These are phyloP conservation scores for Phaeotremella fagi DNA, from an alignment of 768 basidiomycete genomes.

Conservation along the genomic window DNA sequence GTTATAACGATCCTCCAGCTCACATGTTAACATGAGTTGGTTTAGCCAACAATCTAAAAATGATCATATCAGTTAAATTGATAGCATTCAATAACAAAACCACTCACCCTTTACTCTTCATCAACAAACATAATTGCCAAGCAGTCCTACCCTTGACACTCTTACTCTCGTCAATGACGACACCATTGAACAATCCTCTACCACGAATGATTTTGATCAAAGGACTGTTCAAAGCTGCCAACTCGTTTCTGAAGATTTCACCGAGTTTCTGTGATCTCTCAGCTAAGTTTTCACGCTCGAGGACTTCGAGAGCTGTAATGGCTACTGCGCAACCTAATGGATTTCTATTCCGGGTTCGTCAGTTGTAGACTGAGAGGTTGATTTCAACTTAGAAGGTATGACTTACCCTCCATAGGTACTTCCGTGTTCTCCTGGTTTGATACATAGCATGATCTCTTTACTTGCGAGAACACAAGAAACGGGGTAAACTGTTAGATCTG, in stretches of 20 bases:
- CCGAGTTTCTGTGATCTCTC: slow-evolving; percentile 76
- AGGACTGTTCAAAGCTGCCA: slow-evolving; percentile 53
- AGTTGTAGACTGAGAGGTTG: neutral
- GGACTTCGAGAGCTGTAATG: slow-evolving; percentile 84
- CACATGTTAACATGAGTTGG: slow-evolving; percentile 93
- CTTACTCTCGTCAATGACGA: slow-evolving; percentile 82
- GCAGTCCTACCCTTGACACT: slow-evolving; percentile 75
- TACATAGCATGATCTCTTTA: slow-evolving; percentile 87
- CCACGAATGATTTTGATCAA: slow-evolving; percentile 77
- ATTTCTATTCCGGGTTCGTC: slow-evolving; percentile 56
- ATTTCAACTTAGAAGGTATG: neutral
- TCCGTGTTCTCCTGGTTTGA: slow-evolving; percentile 91
- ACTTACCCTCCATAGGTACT: slow-evolving; percentile 89
- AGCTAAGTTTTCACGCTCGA: slow-evolving; percentile 77
- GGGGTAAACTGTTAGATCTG: slow-evolving; percentile 70
- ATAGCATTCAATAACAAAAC: neutral
- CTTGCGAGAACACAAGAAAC: slow-evolving; percentile 92
- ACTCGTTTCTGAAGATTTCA: slow-evolving; percentile 63
- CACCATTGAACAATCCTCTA: slow-evolving; percentile 81
- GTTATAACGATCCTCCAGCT: slow-evolving; percentile 43
- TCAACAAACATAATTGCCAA: slow-evolving; percentile 89
- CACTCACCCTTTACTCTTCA: slow-evolving; percentile 71
- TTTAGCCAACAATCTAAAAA: slow-evolving; percentile 68
- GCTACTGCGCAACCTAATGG: slow-evolving; percentile 95
- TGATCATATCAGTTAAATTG: neutral